Base-by-base conservation (phyloP, 2,329 filamentous ascomycete genomes). In the Metarhizium album region DNA sequence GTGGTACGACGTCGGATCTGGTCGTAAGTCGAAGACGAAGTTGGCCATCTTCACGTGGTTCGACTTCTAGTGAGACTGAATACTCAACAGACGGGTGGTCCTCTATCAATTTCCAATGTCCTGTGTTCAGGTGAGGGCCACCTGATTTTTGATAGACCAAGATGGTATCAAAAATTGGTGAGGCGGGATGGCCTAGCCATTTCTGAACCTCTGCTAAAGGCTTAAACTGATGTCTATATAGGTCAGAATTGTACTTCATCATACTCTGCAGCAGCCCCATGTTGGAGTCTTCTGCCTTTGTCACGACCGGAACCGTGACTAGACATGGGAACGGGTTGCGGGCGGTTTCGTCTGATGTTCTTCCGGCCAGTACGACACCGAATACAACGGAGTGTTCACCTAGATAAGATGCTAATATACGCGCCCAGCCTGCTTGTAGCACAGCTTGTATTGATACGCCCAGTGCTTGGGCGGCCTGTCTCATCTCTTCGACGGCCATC, bases 81-180 rank as follows among this genome's bases (percentile, higher is more conserved):
- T 91, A 95, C 58, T 94, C 87, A 2, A 87, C 80, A 1, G 74
- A 79, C 5, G 86, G 84, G 47, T 79, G 71, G 52, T 95, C 89
- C 16, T 80, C 70, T 1, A 79, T 55, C 0, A 86, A 55, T 6
- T 70, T 70, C 84, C 87, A 94, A 0, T 74, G 68, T 3, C 61
- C 35, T 1, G 48, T 42, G 1, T 63, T 51, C 16, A 53, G 46
- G 35, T 52, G 50, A 35, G 56, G 42, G 18, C 67, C 56, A 18
- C 48, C 67, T 57, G 52, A 72, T 56, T 86, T 87, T 60, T 95
- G 90, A 60, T 90, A 91, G 0, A 88, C 85, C 53, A 96, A 80
- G 1, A 96, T 73, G 0, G 89, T 91, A 60, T 96, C 90, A 58
- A 96, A 95, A 0, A 93, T 72, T 0, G 76, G 70, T 6, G 79